Evolutionary conservation across 331 rosid species (phyloP).

Genomic region (Cydonia oblonga): DNA sequence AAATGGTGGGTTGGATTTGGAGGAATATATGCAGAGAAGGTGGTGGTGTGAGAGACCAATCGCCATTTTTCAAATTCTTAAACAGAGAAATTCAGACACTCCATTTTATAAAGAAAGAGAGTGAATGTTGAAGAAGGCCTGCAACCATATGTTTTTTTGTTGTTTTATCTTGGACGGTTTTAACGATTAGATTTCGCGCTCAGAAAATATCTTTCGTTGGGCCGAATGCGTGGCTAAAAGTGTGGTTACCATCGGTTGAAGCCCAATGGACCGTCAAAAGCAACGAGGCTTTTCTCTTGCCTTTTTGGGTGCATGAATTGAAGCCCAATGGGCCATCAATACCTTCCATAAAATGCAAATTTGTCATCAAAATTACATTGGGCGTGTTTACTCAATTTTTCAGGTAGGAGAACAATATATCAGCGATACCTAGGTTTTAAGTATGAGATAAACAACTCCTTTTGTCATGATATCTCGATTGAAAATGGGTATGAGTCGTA

Average conservation of each 20-base stretch:
- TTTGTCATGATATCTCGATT: too few species aligned
- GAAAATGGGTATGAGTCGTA: too few species aligned
- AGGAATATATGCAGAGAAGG: constrained; percentile 24
- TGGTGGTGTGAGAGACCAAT: constrained; percentile 25
- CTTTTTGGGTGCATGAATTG: neutral
- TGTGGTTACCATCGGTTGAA: neutral
- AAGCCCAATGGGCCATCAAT: neutral
- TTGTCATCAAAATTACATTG: too few species aligned
- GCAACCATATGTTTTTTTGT: constrained; percentile 1
- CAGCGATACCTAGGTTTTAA: too few species aligned
- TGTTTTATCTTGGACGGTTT: neutral
- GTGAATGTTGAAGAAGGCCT: neutral
- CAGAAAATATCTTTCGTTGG: neutral
- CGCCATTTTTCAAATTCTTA: constrained; percentile 38
- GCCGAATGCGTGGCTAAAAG: neutral
- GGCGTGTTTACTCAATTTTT: too few species aligned
- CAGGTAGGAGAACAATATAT: too few species aligned
- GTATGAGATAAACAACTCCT: too few species aligned
- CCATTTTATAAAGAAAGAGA: neutral
- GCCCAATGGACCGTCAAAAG: neutral
- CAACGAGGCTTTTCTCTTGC: neutral
- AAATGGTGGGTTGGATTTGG: constrained; percentile 9
- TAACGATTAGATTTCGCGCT: constrained; percentile 12
- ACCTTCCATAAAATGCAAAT: neutral
- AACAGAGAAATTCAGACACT: neutral